phyloP scores from a whole-genome alignment of 306 rosid species.

The Pachyrhizus erosus region DNA sequence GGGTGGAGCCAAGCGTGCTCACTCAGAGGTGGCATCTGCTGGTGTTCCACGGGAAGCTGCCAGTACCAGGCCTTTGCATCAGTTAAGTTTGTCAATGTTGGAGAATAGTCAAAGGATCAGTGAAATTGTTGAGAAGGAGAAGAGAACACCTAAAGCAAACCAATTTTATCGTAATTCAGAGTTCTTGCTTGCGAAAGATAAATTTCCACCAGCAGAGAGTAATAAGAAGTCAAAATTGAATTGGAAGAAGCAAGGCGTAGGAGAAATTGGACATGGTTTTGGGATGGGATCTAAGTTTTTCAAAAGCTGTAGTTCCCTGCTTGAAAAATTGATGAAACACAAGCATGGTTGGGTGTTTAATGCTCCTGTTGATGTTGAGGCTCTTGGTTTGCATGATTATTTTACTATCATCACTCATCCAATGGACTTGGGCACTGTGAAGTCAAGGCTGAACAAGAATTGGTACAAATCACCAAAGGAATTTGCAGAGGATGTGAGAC shows the following conservation, averaged over 20 bases:
- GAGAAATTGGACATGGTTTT: constrained; percentile 64
- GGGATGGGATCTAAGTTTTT: constrained; percentile 81
- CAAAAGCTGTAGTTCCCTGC: constrained; percentile 89
- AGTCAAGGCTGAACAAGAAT: constrained; percentile 78
- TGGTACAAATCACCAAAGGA: constrained; percentile 97
- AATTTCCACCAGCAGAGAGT: constrained; percentile 88
- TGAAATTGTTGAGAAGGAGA: constrained; percentile 88
- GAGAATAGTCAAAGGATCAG: constrained; percentile 73
- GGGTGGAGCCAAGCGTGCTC: constrained; percentile 62
- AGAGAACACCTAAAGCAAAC: constrained; percentile 95
- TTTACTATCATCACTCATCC: constrained; percentile 78
- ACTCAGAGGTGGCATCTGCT: constrained; percentile 70
- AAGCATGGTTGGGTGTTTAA: constrained; percentile 95
- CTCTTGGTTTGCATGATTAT: constrained; percentile 92
- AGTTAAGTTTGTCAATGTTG: constrained; percentile 65
- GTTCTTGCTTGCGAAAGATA: constrained; percentile 93
- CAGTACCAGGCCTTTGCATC: constrained; percentile 74
- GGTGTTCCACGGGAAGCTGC: constrained; percentile 62
- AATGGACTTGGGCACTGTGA: constrained; percentile 93
- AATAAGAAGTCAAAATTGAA: constrained; percentile 78
- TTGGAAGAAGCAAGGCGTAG: constrained; percentile 75
- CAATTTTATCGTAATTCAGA: constrained; percentile 87
- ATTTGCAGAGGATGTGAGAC: constrained; percentile 98
- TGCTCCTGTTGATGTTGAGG: constrained; percentile 80
- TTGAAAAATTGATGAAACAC: constrained; percentile 93